These are phyloP conservation scores for Leccinum huronense DNA, from an alignment of 1,284 basidiomycete genomes.

Conservation along the genomic window DNA sequence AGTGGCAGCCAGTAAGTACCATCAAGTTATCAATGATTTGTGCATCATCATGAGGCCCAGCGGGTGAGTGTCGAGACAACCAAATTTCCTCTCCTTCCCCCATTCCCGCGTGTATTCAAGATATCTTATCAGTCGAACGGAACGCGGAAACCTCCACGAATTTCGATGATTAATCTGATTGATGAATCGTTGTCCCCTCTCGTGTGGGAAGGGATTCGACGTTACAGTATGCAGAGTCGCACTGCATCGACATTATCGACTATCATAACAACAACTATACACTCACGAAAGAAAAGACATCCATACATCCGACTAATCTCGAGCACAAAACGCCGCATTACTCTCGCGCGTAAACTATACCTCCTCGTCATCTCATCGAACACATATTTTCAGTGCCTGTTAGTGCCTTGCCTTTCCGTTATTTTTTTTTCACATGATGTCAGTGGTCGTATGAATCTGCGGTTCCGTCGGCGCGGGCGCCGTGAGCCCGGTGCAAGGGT, in stretches of 20 bases:
- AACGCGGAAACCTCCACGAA: background rate
- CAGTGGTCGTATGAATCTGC: background rate
- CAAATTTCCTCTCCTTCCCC: background rate
- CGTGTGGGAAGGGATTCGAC: background rate
- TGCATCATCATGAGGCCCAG: background rate
- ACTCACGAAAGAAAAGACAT: background rate
- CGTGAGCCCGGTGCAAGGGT: background rate
- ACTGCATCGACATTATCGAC: background rate
- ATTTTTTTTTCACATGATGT: conserved; percentile 1
- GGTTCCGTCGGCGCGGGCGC: conserved; percentile 3
- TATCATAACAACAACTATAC: background rate
- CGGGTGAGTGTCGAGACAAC: no score
- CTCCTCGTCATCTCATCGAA: background rate
- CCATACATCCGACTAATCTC: background rate
- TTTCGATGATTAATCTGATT: background rate
- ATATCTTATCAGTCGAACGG: background rate
- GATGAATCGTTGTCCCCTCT: background rate
- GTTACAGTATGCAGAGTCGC: background rate
- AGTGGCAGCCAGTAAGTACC: background rate
- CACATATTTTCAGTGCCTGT: background rate
- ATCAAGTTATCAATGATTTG: background rate
- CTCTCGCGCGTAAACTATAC: background rate
- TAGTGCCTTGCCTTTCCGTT: background rate
- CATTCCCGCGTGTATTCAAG: background rate
- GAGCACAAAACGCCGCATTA: background rate